Conservation (phyloP, 1,284 basidiomycete genomes). For the Cerrena zonata region DNA sequence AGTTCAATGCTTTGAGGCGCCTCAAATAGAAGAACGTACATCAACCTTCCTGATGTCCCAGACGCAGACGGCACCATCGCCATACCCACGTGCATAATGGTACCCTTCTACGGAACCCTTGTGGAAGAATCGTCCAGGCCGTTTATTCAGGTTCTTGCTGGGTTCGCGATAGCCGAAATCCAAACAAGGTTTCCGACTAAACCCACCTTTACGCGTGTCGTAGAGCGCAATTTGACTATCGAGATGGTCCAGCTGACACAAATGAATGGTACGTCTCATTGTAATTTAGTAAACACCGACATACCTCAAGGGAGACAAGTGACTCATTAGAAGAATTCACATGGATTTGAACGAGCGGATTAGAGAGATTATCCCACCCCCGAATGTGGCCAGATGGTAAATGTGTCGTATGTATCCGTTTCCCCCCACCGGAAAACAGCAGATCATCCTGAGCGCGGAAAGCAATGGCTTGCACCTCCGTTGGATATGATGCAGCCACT, state of each 20-base stretch:
- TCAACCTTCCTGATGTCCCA: constrained; percentile 48
- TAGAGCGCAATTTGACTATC: constrained; percentile 44
- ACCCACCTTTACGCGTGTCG: constrained; percentile 36
- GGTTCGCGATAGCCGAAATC: constrained; percentile 39
- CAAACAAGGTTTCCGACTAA: constrained; percentile 35
- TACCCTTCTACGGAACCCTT: constrained; percentile 28
- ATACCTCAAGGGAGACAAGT: constrained; percentile 43
- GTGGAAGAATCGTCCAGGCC: constrained; percentile 14
- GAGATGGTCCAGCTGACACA: constrained; percentile 33
- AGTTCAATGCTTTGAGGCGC: constrained; percentile 2
- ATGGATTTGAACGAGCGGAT: constrained; percentile 42
- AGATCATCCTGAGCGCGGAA: constrained; percentile 28
- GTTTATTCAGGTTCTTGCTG: constrained; percentile 12
- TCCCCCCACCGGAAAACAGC: constrained; percentile 31
- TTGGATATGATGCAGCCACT: constrained; percentile 26
- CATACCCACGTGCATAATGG: constrained; percentile 42
- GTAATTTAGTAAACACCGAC: constrained; percentile 13
- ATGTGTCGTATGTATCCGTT: constrained; percentile 29
- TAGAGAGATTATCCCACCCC: constrained; percentile 31
- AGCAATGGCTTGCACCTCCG: constrained; percentile 32
- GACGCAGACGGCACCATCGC: constrained; percentile 38
- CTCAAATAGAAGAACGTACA: constrained; percentile 18
- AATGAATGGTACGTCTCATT: not conserved
- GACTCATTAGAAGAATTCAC: constrained; percentile 36
- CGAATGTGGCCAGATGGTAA: constrained; percentile 26